A percentile compares a stretch with the other conserved stretches of the same genome.
These are phyloP conservation scores for Mycena vitilis DNA, from an alignment of 768 basidiomycete genomes.

Conservation along the genomic window DNA sequence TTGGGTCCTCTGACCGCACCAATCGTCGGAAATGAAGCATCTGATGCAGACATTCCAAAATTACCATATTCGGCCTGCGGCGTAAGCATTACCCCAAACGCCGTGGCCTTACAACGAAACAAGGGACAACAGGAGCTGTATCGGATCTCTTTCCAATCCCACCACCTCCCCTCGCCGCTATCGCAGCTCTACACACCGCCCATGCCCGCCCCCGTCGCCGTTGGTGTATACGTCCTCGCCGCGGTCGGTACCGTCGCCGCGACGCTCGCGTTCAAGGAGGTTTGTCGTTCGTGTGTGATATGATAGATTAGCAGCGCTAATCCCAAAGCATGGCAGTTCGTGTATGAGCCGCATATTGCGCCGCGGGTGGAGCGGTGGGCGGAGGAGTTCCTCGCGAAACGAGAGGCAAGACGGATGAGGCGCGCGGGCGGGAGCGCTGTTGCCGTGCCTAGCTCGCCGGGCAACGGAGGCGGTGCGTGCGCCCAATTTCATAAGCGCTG, in stretches of 20 bases:
- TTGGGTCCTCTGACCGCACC: too few relatives aligned
- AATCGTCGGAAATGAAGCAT: too few relatives aligned
- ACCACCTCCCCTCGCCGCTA: neutral
- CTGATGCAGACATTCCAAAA: neutral
- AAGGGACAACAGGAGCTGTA: conserved; percentile 13
- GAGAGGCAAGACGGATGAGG: conserved; percentile 41
- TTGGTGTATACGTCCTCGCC: conserved; percentile 59
- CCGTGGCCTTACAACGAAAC: neutral
- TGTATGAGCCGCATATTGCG: conserved; percentile 78
- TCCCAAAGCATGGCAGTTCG: conserved; percentile 58
- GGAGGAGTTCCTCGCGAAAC: conserved; percentile 50
- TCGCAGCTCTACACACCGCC: neutral
- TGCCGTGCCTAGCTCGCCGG: conserved; percentile 32
- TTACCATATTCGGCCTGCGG: conserved; percentile 10
- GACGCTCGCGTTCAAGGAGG: conserved; percentile 69
- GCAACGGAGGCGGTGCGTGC: conserved; percentile 32
- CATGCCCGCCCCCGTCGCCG: conserved; percentile 53
- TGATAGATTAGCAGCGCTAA: conserved; percentile 24
- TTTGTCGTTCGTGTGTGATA: conserved; percentile 31
- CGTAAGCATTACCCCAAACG: neutral
- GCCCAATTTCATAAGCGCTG: conserved; percentile 8
- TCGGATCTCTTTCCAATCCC: conserved; percentile 10
- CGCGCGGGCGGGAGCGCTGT: conserved; percentile 40
- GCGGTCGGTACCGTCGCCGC: conserved; percentile 64
- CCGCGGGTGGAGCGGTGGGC: conserved; percentile 66